Evolutionary conservation across 192 early-diverging fungal genomes (phyloP), one percentile per base, ranked within the genome.

Genomic region (Obelidium mucronatum): DNA sequence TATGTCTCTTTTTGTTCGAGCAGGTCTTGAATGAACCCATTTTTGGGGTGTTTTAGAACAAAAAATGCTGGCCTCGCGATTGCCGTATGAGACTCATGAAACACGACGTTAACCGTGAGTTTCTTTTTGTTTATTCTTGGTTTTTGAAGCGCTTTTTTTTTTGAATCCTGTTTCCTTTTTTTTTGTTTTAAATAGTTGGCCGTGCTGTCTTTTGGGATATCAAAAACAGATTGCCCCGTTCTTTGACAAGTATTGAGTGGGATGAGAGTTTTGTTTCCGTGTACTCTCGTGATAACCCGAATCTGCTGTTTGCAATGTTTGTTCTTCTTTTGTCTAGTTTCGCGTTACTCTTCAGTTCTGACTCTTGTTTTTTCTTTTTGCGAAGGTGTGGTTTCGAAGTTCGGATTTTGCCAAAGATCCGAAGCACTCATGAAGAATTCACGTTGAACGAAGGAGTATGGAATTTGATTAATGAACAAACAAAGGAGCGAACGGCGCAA

Each of bases 151-250:
- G 3, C 30, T 24, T 5, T 42, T 26, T 28, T 56, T n/a, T n/a
- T n/a, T n/a, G n/a, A n/a, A n/a, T n/a, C n/a, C n/a, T n/a, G n/a
- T n/a, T 78, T 48, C 2, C 60, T 40, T 51, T 0, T 33, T 52
- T 4, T 22, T 8, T 30, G 4, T 30, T 6, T 64, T 26, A 26
- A 1, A 8, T 42, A 75, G 73, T 98, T 39, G 98, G 98, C 42
- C 92, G 98, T 40, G 98, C 98, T 0, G 95, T 96, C 17, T 99
- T 99, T 78, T 99, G 98, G 98, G 98, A 99, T 75, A 95, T 99
- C 80, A 97, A 97, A 82, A 98, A 98, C 81, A 88, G 98, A 58
- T 86, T 99, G 74, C 98, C 98, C 36, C 92, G 96, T 67, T 96
- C 94, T 51, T 87, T 99, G 79, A 97, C 98, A 0, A 97, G 97